A percentile compares a stretch with the other conserved stretches of the same genome.
These are phyloP conservation scores for Dioszegia aurantiaca DNA, from an alignment of 768 basidiomycete species.

Conservation along the genomic window DNA sequence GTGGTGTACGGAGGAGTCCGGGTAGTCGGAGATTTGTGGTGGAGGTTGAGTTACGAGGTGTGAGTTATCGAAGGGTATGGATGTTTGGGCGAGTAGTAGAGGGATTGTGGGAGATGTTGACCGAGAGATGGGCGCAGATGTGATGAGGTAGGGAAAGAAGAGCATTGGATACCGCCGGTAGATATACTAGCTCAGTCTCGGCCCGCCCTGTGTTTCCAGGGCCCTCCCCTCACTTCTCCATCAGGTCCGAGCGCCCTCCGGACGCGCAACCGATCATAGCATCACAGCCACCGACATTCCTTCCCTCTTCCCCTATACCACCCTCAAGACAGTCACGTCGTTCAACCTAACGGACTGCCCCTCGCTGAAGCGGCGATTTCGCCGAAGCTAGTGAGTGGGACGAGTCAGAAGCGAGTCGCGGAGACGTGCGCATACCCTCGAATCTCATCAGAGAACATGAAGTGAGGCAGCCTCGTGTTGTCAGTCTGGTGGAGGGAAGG, in stretches of 20 bases:
- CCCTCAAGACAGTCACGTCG: background rate
- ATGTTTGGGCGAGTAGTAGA: no score
- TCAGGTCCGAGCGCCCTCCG: background rate
- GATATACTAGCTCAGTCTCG: background rate
- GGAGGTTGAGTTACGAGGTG: no score
- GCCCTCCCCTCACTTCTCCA: background rate
- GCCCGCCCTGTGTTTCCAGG: background rate
- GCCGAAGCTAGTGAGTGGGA: conserved; percentile 3
- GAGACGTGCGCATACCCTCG: background rate
- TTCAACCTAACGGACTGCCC: conserved; percentile 1
- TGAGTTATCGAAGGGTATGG: no score
- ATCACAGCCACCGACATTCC: background rate
- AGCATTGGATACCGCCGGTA: background rate
- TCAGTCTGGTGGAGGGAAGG: background rate
- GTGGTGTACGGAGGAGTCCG: no score
- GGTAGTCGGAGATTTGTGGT: no score
- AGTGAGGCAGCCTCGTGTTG: background rate
- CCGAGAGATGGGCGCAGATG: background rate
- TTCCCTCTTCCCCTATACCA: background rate
- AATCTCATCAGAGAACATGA: background rate
- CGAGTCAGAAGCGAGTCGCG: background rate
- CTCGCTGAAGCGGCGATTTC: background rate
- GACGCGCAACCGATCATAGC: no score
- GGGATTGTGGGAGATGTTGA: background rate
- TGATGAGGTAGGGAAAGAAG: conserved; percentile 3